phyloP scores from a whole-genome alignment of 257 asterid species.

The Salvia hispanica region DNA sequence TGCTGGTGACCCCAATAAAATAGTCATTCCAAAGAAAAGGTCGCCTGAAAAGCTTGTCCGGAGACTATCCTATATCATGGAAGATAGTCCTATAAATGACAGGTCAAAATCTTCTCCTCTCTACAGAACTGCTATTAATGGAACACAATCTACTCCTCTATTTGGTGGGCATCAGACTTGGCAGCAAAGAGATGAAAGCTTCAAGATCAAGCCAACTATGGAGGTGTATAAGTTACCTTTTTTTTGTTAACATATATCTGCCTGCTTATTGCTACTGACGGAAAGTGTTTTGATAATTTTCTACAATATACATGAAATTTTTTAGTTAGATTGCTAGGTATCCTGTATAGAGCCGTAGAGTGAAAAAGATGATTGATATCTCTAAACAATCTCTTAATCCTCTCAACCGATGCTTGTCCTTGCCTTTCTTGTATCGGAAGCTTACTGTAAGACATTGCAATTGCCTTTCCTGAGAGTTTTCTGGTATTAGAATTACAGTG shows the following conservation, averaged over 20 bases:
- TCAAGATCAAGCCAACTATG: conserved; percentile 74
- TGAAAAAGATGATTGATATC: conserved; percentile 18
- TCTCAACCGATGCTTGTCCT: background rate
- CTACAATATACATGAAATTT: background rate
- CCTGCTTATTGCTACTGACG: conserved; percentile 14
- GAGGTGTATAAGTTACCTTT: conserved; percentile 48
- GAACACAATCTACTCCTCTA: conserved; percentile 68
- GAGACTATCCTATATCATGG: conserved; percentile 64
- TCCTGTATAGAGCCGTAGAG: conserved; percentile 6
- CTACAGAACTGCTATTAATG: conserved; percentile 66
- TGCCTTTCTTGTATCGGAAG: background rate
- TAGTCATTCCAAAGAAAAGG: conserved; percentile 63
- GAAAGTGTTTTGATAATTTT: conserved; percentile 11
- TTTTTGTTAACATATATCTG: conserved; percentile 20
- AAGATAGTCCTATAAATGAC: conserved; percentile 47
- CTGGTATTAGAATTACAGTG: background rate
- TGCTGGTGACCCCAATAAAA: conserved; percentile 56
- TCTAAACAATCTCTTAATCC: conserved; percentile 3
- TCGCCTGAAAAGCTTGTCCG: conserved; percentile 57
- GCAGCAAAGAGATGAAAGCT: conserved; percentile 84
- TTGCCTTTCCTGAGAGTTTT: conserved; percentile 3
- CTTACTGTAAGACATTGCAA: conserved; percentile 6
- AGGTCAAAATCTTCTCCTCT: conserved; percentile 67
- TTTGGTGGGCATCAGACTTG: conserved; percentile 90
- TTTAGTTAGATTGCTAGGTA: background rate